These are phyloP conservation scores for Crithidia mellificae DNA, from an alignment of 208 protist species.

Conservation along the genomic window DNA sequence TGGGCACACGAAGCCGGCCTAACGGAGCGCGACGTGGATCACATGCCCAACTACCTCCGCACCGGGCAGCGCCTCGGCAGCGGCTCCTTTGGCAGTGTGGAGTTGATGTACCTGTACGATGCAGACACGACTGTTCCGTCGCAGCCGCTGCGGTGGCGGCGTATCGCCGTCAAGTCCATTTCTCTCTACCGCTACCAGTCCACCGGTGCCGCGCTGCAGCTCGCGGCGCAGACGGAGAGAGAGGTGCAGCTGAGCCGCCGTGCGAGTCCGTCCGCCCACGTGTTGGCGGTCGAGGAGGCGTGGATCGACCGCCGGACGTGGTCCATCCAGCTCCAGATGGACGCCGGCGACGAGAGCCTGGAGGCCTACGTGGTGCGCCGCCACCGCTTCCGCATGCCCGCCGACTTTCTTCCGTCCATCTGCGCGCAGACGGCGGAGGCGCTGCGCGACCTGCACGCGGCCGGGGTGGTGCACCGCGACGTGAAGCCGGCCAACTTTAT, in stretches of 20 bases:
- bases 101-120: conserved; percentile 7
- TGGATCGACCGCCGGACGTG: conserved; percentile 15
- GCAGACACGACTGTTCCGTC: no score
- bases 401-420: conserved; percentile 19
- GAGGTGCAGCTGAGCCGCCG: conserved; percentile 14
- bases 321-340: conserved; percentile 14
- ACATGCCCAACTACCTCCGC: conserved; percentile 11
- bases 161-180: conserved; percentile 12
- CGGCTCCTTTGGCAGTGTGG: conserved; percentile 14
- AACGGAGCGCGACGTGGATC: not conserved
- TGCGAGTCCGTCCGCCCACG: not conserved
- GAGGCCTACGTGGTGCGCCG: conserved; percentile 5
- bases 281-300: conserved; percentile 7
- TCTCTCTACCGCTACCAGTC: not conserved
- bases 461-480: conserved; percentile 96
- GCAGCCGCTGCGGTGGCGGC: not conserved
- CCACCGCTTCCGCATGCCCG: conserved; percentile 1
- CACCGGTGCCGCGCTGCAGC: not conserved
- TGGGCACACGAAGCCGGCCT: not conserved
- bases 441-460: conserved; percentile 95
- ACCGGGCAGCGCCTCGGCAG: not conserved
- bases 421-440: conserved; percentile 17
- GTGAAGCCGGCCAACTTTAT: conserved; percentile 99
- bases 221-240: not conserved
- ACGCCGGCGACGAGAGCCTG: conserved; percentile 15